Evolutionary conservation across 345 rosid genomes (phyloP), one percentile per base, ranked within the genome.

Genomic region (Cardiospermum halicacabum): DNA sequence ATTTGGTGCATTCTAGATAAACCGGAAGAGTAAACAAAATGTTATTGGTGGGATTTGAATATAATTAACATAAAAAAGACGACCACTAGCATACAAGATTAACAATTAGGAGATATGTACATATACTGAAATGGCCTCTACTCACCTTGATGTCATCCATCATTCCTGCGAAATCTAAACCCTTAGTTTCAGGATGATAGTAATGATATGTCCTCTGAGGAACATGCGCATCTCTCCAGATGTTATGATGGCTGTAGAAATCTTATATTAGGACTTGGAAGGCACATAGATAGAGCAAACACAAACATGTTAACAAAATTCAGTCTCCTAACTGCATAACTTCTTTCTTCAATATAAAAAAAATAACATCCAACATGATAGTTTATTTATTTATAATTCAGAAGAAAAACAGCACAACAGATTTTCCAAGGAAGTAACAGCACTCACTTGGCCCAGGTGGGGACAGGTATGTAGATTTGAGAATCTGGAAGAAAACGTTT

Each of bases 361-460:
- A 22, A 48, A 45, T 16, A 56, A 36, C 4, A 19, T 26, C 56
- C 63, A 40, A 18, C 25, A 19, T 49, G 12, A 67, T 55, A n/a
- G n/a, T n/a, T n/a, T n/a, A n/a, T n/a, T n/a, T n/a, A n/a, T n/a
- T n/a, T n/a, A n/a, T n/a, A n/a, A n/a, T n/a, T n/a, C n/a, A n/a
- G n/a, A n/a, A n/a, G n/a, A n/a, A n/a, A n/a, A 39, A n/a, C 24
- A 18, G 49, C 15, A 66, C 50, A 47, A 53, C 7, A 6, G 1
- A 53, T n/a, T 36, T 67, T 19, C 12, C 32, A 21, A n/a, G 24
- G 26, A 6, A 60, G 36, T 21, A 66, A 36, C 3, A 53, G 63
- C 56, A 76, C 97, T 83, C 69, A 93, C 98, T 93, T 93, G 48
- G 97, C 62, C 98, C 98, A 93, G 66, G 98, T 90, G 53, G 98